Percentiles rank a stretch among this genome's conserved stretches.
phyloP scores from a whole-genome alignment of 805 yeast genomes.

The Spathaspora passalidarum region DNA sequence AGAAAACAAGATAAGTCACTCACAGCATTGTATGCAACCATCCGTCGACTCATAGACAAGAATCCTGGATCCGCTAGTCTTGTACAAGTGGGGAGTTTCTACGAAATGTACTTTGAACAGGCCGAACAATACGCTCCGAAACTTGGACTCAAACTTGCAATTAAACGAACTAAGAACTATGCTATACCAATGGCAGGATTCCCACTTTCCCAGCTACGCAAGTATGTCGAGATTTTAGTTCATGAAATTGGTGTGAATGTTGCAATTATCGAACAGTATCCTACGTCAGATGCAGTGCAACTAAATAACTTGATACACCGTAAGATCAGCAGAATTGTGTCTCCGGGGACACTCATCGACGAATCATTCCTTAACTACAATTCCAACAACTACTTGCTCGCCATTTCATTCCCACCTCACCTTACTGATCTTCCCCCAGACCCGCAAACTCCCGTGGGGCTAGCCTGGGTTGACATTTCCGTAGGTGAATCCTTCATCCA shows the following conservation, averaged over 20 bases:
- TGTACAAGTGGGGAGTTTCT: slow-evolving; percentile 84
- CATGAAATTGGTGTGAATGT: slow-evolving; percentile 68
- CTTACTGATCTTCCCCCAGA: slow-evolving; percentile 36
- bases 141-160: slow-evolving; percentile 70
- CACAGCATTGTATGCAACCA: slow-evolving; percentile 34
- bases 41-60: slow-evolving; percentile 27
- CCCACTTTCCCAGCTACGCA: slow-evolving; percentile 67
- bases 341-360: slow-evolving; percentile 91
- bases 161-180: slow-evolving; percentile 41
- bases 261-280: slow-evolving; percentile 74
- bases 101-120: slow-evolving; percentile 85
- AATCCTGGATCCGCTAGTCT: slow-evolving; percentile 40
- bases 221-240: slow-evolving; percentile 72
- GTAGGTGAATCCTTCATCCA: slow-evolving; percentile 77
- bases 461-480: slow-evolving; percentile 87
- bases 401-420: slow-evolving; percentile 58
- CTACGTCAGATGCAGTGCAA: slow-evolving; percentile 13
- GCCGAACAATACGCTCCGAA: slow-evolving; percentile 71
- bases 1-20: slow-evolving; percentile 25
- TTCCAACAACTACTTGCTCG: slow-evolving; percentile 66
- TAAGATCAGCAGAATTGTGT: slow-evolving; percentile 72
- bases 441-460: slow-evolving; percentile 52
- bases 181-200: slow-evolving; percentile 86
- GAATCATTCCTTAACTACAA: slow-evolving; percentile 76
- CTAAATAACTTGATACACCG: slow-evolving; percentile 49